phyloP scores from a whole-genome alignment of 108 stramenopile species.

The Pseudonitzschia multiseries region DNA sequence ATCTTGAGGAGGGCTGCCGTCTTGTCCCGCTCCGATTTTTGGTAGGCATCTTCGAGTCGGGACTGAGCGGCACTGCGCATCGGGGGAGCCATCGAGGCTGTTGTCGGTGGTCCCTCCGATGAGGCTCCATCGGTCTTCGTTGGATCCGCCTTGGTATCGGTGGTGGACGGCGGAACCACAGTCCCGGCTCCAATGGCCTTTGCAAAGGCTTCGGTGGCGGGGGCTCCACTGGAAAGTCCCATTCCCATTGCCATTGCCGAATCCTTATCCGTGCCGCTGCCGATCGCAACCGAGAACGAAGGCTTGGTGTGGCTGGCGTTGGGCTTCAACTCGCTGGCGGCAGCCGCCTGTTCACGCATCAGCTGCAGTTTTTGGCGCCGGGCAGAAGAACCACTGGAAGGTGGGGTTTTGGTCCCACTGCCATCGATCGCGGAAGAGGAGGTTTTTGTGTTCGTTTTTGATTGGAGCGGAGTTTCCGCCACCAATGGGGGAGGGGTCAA shows the following conservation, averaged over 20 bases:
- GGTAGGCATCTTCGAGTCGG: constrained; percentile 28
- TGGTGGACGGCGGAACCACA: neutral
- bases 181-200: neutral
- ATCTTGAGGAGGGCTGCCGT: constrained; percentile 34
- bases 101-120: constrained; percentile 4
- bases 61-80: constrained; percentile 5
- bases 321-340: neutral
- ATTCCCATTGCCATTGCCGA: too few species aligned
- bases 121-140: neutral
- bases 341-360: constrained; percentile 6
- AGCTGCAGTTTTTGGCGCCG: constrained; percentile 13
- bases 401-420: neutral
- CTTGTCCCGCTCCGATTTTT: constrained; percentile 36
- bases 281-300: too few species aligned
- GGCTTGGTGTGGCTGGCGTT: neutral
- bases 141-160: neutral
- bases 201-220: constrained; percentile 18
- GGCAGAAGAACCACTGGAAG: neutral
- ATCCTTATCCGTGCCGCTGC: too few species aligned
- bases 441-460: neutral
- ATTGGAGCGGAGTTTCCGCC: neutral
- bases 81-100: neutral
- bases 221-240: neutral
- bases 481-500: neutral
- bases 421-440: too few species aligned